Conservation (phyloP, 1,284 basidiomycete species). For the Microbotryomycetes sp. region DNA sequence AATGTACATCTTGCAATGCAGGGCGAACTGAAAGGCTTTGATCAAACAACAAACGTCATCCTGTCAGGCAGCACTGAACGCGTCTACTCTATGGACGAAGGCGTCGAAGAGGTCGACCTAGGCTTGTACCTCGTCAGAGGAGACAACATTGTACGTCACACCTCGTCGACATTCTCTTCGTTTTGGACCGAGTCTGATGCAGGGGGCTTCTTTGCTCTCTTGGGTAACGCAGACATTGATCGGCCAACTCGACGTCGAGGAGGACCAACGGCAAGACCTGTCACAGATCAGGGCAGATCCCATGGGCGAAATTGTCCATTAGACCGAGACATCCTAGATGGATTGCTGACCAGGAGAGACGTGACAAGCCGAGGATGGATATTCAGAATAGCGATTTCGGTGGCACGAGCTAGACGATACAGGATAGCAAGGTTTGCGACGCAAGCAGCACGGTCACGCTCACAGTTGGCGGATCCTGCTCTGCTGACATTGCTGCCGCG, state of each 20-base stretch:
- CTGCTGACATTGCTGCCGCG: no score
- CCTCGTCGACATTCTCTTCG: background rate
- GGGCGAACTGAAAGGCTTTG: slow-evolving; percentile 82
- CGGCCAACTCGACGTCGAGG: slow-evolving; percentile 79
- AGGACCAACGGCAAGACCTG: slow-evolving; percentile 73
- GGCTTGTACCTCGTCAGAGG: slow-evolving; percentile 95
- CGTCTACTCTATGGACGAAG: slow-evolving; percentile 79
- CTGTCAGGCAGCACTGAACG: slow-evolving; percentile 84
- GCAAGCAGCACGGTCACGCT: no score
- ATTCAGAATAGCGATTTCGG: no score
- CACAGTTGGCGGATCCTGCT: no score
- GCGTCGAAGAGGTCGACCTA: slow-evolving; percentile 89
- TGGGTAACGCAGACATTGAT: slow-evolving; percentile 61
- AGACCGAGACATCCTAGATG: background rate
- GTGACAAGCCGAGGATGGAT: no score
- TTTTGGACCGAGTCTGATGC: background rate
- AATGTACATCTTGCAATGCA: slow-evolving; percentile 40
- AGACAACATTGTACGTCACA: slow-evolving; percentile 74
- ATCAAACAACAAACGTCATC: slow-evolving; percentile 88
- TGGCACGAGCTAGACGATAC: no score
- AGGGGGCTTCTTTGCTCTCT: background rate
- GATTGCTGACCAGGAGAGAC: no score
- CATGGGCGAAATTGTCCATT: slow-evolving; percentile 42
- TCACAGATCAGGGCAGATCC: slow-evolving; percentile 79
- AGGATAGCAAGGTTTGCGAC: no score